Percentiles rank a stretch among this genome's conserved stretches.
These are phyloP conservation scores for Leccinum truebloodii DNA, from an alignment of 768 basidiomycete genomes.

Conservation along the genomic window DNA sequence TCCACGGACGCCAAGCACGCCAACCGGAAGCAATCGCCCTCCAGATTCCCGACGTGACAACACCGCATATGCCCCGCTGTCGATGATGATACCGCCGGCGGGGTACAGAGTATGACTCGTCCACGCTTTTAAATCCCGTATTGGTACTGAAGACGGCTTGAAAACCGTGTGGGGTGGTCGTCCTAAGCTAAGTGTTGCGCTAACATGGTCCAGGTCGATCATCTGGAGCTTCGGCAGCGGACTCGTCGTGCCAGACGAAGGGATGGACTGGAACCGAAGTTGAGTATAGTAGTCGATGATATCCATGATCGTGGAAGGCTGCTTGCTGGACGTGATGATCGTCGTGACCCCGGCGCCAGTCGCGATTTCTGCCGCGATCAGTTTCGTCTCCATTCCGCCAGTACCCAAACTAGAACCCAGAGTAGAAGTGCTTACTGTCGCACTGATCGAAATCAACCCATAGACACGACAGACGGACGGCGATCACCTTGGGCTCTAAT, in stretches of 20 bases:
- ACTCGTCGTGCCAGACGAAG: constrained; percentile 35
- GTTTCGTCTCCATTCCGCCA: constrained; percentile 98
- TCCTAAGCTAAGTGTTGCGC: constrained; percentile 22
- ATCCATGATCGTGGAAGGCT: constrained; percentile 68
- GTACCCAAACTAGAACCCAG: constrained; percentile 93
- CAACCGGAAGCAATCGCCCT: constrained; percentile 88
- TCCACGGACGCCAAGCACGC: constrained; percentile 85
- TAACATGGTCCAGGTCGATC: constrained; percentile 28
- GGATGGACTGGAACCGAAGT: constrained; percentile 38
- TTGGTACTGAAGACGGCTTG: constrained; percentile 65
- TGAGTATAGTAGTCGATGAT: constrained; percentile 80
- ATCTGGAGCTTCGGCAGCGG: constrained; percentile 26
- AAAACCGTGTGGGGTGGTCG: constrained; percentile 91
- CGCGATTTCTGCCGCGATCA: constrained; percentile 97
- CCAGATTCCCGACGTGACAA: constrained; percentile 85
- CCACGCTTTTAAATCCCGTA: constrained; percentile 92
- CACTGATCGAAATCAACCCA: neutral
- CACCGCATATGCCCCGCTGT: constrained; percentile 85
- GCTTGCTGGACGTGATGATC: constrained; percentile 82
- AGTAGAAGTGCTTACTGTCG: constrained; percentile 85
- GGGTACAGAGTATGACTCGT: constrained; percentile 93
- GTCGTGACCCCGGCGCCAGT: constrained; percentile 94
- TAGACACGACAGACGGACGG: neutral
- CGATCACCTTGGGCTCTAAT: constrained; percentile 77
- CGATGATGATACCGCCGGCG: constrained; percentile 85